Conservation (phyloP, 2,329 filamentous ascomycete species). For the Exophiala xenobiotica region DNA sequence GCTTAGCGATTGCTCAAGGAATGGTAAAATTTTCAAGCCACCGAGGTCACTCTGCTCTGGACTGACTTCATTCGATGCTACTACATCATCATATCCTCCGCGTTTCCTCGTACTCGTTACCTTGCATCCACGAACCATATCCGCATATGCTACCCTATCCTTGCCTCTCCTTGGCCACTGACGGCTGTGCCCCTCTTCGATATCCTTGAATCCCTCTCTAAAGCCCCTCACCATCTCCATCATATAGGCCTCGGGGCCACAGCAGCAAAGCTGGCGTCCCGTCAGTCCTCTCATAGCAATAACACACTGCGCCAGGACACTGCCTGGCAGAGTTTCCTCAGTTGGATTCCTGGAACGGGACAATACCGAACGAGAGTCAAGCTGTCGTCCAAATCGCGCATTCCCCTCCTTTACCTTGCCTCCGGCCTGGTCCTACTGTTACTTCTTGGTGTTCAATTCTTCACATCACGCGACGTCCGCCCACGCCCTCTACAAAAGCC, state of each 20-base stretch:
- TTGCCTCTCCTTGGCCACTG: background rate
- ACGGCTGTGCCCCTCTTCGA: slow-evolving; percentile 15
- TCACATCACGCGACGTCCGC: slow-evolving; percentile 16
- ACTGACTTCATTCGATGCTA: slow-evolving; percentile 3
- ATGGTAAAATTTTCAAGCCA: background rate
- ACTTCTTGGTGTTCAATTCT: slow-evolving; percentile 19
- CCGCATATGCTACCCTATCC: slow-evolving; percentile 1
- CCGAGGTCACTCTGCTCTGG: slow-evolving; percentile 3
- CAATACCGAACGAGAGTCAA: slow-evolving; percentile 19
- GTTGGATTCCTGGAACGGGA: slow-evolving; percentile 22
- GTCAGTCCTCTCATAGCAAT: slow-evolving; percentile 5
- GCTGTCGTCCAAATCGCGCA: slow-evolving; percentile 18
- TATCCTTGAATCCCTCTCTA: slow-evolving; percentile 3
- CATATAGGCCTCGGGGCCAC: slow-evolving; percentile 10
- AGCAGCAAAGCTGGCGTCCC: slow-evolving; percentile 21
- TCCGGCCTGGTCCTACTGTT: slow-evolving; percentile 23
- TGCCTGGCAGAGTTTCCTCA: slow-evolving; percentile 17
- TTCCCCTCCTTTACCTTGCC: slow-evolving; percentile 24
- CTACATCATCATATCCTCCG: slow-evolving; percentile 1
- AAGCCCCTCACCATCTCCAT: slow-evolving; percentile 16
- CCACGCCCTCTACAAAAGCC: slow-evolving; percentile 1
- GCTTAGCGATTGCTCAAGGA: too few species aligned
- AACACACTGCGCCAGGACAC: slow-evolving; percentile 7
- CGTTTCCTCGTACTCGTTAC: background rate
- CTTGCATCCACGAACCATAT: background rate